Evolutionary conservation across 805 yeast genomes (phyloP).

Genomic region (Myxozyma nipponensis): DNA sequence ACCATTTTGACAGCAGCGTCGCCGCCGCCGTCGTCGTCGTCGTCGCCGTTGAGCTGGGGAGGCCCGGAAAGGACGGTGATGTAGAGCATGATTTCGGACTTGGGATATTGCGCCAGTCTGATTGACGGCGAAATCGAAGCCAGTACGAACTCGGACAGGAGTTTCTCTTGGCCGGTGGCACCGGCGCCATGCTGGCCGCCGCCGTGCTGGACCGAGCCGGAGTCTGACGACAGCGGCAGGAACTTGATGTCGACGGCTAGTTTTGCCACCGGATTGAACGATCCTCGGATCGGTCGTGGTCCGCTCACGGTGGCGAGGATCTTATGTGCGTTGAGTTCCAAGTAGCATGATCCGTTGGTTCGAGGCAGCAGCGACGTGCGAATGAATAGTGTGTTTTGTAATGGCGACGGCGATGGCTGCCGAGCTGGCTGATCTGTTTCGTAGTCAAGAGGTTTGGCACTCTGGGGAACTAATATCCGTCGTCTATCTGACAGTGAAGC

Average conservation of each 20-base stretch:
- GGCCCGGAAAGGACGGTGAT: conserved; percentile 56
- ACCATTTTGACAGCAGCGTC: conserved; percentile 33
- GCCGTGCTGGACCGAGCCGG: conserved; percentile 21
- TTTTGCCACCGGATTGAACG: conserved; percentile 63
- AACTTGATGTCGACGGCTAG: conserved; percentile 58
- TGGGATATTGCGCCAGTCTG: conserved; percentile 72
- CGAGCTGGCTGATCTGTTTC: background rate
- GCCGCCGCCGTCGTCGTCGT: too few species aligned
- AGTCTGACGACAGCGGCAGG: conserved; percentile 48
- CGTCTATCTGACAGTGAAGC: conserved; percentile 28
- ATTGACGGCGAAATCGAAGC: conserved; percentile 53
- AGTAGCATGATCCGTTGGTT: conserved; percentile 77
- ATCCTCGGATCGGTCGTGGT: conserved; percentile 78
- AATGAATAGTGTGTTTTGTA: conserved; percentile 42
- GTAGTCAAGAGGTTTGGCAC: conserved; percentile 16
- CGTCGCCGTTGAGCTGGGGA: conserved; percentile 39
- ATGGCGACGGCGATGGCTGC: conserved; percentile 1
- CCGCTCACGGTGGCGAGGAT: conserved; percentile 76
- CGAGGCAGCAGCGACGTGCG: conserved; percentile 62
- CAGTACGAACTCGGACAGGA: conserved; percentile 48
- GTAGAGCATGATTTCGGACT: conserved; percentile 78
- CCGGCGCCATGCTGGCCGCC: conserved; percentile 10
- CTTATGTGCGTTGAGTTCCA: conserved; percentile 60
- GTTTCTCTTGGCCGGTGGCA: conserved; percentile 38
- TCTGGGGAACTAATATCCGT: conserved; percentile 27